Evolutionary conservation across 306 rosid species (phyloP), one percentile per base, ranked within the genome.

Genomic region (Sicyos baderoa): DNA sequence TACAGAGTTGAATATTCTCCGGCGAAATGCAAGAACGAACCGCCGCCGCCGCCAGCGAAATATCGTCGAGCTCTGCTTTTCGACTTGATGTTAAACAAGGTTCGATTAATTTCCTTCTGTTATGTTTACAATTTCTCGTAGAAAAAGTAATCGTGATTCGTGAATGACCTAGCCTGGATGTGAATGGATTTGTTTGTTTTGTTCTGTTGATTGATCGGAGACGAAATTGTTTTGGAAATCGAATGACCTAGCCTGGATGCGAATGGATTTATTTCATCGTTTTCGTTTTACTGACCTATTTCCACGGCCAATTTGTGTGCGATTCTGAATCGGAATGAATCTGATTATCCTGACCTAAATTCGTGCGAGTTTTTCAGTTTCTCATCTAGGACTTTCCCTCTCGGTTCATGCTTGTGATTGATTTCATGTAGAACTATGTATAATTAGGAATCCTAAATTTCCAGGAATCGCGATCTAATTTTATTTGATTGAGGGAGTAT

Each of bases 41-140:
- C n/a, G 72, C 86, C 52, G 72, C 86, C 52, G 76, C 81, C 14
- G 78, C 82, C 78, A 87, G 93, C 17, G 93, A 87, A 68, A 76
- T 80, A 76, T 85, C 93, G 42, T 87, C 88, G 2, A 85, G 86
- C 84, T 85, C 88, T 9, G 93, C 89, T 18, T 81, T 87, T 16
- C 87, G 77, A 0, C 74, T 74, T 54, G 86, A 85, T 57, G 72
- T 74, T 4, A 84, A 83, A 76, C 87, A 82, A 81, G 87, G 90
- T 86, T 22, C 29, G n/a, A 10, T 12, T 54, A 1, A 35, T n/a
- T 29, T 68, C 53, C 58, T 19, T 23, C 13, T 21, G 14, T 45
- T 23, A n/a, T 12, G n/a, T 17, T 23, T 13, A 35, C 29, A 29
- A 18, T 35, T 19, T 70, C 51, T 68, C 2, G 19, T 29, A 16